These are phyloP conservation scores for Magnaporthiopsis incrustans DNA, from an alignment of 2,329 filamentous ascomycete species.

Conservation along the genomic window DNA sequence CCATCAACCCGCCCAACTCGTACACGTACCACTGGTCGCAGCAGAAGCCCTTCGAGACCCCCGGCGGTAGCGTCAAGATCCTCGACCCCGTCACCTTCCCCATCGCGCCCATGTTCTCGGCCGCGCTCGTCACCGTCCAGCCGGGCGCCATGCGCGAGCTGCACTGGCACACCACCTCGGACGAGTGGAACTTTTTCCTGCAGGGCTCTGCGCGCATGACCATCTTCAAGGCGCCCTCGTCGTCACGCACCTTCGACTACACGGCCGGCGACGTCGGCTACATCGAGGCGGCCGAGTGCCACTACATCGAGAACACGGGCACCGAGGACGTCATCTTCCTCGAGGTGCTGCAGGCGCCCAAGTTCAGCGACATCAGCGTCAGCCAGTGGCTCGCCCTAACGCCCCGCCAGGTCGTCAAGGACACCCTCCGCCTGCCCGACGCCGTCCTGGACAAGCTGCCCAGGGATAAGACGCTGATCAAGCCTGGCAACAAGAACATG, in stretches of 20 bases:
- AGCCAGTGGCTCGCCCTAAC: conserved; percentile 52
- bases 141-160: conserved; percentile 58
- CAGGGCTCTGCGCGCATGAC: conserved; percentile 47
- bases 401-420: conserved; percentile 48
- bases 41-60: conserved; percentile 40
- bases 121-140: conserved; percentile 47
- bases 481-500: conserved; percentile 13
- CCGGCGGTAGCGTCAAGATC: conserved; percentile 52
- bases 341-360: conserved; percentile 47
- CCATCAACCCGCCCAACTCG: conserved; percentile 26
- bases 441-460: conserved; percentile 11
- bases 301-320: conserved; percentile 56
- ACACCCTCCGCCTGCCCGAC: conserved; percentile 33
- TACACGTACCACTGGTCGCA: conserved; percentile 45
- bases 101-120: conserved; percentile 44
- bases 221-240: conserved; percentile 41
- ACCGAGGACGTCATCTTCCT: conserved; percentile 48
- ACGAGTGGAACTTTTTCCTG: conserved; percentile 56
- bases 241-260: conserved; percentile 50
- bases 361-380: conserved; percentile 46
- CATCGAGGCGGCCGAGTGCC: conserved; percentile 43
- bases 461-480: conserved; percentile 13
- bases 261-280: conserved; percentile 52
- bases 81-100: conserved; percentile 51
- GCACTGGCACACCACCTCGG: conserved; percentile 53